Evolutionary conservation across 257 asterid species (phyloP).

Genomic region (Solanum appendiculatum): DNA sequence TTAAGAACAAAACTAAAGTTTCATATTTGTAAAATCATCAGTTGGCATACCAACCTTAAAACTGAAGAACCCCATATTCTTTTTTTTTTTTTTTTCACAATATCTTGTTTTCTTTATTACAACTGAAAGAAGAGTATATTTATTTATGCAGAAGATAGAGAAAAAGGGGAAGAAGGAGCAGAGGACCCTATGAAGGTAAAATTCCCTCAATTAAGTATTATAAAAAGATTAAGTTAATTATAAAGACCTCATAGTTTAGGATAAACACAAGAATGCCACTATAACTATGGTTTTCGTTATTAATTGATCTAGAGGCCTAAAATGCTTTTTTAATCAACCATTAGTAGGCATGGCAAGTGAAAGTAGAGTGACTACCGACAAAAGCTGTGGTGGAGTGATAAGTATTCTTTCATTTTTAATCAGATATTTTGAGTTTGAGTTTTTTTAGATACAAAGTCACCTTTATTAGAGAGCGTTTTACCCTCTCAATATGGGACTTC

Average conservation of each 20-base stretch:
- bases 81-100: not conserved
- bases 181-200: constrained; percentile 1
- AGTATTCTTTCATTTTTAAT: too few relatives aligned
- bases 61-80: constrained; percentile 16
- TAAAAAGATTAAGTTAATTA: not conserved
- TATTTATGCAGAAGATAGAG: constrained; percentile 1
- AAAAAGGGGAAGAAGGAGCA: constrained; percentile 8
- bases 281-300: not conserved
- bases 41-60: constrained; percentile 19
- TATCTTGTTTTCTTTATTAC: constrained; percentile 1
- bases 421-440: not conserved
- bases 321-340: not conserved
- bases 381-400: not conserved
- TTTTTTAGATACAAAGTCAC: too few relatives aligned
- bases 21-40: not conserved
- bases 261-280: constrained; percentile 18
- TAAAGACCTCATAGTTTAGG: not conserved
- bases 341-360: not conserved
- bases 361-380: not conserved
- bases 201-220: constrained; percentile 2
- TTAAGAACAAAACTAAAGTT: not conserved
- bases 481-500: too few relatives aligned
- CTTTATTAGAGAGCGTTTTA: rapidly evolving
- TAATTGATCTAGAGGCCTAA: not conserved
- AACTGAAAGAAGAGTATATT: not conserved